Base-by-base conservation (phyloP, 495 filamentous ascomycete genomes). In the Aspergillus nidulans region DNA sequence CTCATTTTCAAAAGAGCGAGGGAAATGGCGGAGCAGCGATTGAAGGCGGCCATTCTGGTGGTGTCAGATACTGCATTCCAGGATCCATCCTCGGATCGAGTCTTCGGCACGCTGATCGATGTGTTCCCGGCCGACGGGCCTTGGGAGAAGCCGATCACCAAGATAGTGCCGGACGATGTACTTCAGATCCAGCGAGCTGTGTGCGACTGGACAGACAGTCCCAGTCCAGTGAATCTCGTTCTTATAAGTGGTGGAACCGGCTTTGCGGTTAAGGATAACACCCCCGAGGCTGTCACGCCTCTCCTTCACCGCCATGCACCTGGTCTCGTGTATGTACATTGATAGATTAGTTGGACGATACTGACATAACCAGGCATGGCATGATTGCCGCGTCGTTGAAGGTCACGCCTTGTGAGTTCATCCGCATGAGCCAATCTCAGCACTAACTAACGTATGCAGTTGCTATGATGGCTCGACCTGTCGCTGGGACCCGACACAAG, bases 381-480 rank as follows among this genome's bases (percentile, higher is more conserved):
- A 99, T 99, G 95, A 77, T 99, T 46, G 76, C 90, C 21, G 79
- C 90, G 38, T 97, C 95, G 4, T 68, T 95, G 26, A 75, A 81
- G 30, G 83, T 96, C 54, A 99, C 94, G 5, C 91, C 91, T 43
- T 99, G 90, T 95, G 73, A 76, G 87, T 75, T 58, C 47, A 53
- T 49, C 58, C 26, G 38, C 6, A 54, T 39, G 56, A 6, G 26
- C 62, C 55, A 52, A 63, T 15, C 42, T 49, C 47, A 54, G 62
- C 63, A 47, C 63, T 43, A 51, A 58, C 39, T 26, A 32, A 49
- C 44, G 41, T 15, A 19, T 39, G 6, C 57, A 96, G 90, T 97
- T 73, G 95, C 92, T n/a, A 84, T 96, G 74, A 97, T 97, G 94
- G 87, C 94, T 52, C 82, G 94, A 52, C 92, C 94, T 13, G 89